Evolutionary conservation across 441 rosid species (phyloP), one percentile per base, ranked within the genome.

Genomic region (Aleurites moluccanus): DNA sequence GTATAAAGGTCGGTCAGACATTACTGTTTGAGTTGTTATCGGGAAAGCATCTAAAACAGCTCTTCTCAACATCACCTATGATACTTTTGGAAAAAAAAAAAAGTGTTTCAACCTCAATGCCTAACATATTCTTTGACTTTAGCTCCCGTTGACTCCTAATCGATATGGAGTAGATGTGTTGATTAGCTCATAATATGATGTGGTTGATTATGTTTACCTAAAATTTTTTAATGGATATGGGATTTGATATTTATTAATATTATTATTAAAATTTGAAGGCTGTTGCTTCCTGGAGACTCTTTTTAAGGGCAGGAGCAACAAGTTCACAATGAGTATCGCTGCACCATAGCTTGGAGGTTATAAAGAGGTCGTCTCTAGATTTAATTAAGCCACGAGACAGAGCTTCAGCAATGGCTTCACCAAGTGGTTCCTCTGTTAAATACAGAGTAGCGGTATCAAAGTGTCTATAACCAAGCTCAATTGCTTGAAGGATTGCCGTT

Each of bases 291-390:
- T 68, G 49, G 63, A 88, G 87, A 60, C 85, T 82, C 73, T 64
- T 87, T 50, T 76, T 75, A 72, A 89, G 81, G 1, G 91, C 88
- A 0, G 88, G 88, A 59, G 85, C 63, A 66, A 86, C 86, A 23
- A 85, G 88, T 23, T 87, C 88, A 0, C 44, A 73, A 45, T 89
- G 90, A 77, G 90, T 91, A 78, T 82, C 87, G 20, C 83, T 79
- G 79, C 91, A 86, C 90, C 91, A 85, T 15, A 89, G 83, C 82
- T 89, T 88, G 61, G 90, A 73, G 60, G 86, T 85, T 74, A 89
- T 78, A 61, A 86, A 89, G 28, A 89, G 84, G 40, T 89, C 90
- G 25, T 88, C 89, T 68, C 93, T 59, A 0, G 87, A 84, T 49
- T 80, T 71, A 64, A 88, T 81, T 13, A 88, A 28, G 21, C 86